Evolutionary conservation across 345 rosid species (phyloP).

Genomic region (Geranium rotundifolium): DNA sequence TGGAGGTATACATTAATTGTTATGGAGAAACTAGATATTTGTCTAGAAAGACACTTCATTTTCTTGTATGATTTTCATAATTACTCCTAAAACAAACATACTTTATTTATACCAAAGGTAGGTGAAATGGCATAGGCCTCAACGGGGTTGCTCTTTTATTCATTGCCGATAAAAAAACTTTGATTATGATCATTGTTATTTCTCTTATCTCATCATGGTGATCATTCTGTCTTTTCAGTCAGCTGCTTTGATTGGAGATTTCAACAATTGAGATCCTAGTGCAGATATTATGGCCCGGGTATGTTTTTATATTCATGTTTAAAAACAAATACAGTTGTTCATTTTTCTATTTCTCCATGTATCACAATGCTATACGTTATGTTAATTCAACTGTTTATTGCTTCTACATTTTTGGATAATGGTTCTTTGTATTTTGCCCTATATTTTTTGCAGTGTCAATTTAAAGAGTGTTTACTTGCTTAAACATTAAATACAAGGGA

Average conservation of each 20-base stretch:
- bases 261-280: conserved; percentile 85
- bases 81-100: background rate
- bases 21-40: background rate
- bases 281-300: conserved; percentile 80
- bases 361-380: background rate
- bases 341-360: background rate
- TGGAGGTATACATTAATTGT: background rate
- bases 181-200: background rate
- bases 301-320: conserved; percentile 20
- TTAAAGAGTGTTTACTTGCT: too few relatives aligned
- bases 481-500: too few relatives aligned
- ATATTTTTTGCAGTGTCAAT: too few relatives aligned
- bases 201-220: conserved; percentile 7
- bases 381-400: too few relatives aligned
- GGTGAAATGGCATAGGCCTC: too few relatives aligned
- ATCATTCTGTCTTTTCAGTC: conserved; percentile 34
- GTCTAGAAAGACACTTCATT: too few relatives aligned
- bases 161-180: too few relatives aligned
- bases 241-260: conserved; percentile 92
- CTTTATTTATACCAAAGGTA: too few relatives aligned
- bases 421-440: too few relatives aligned
- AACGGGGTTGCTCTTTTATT: too few relatives aligned
- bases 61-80: background rate
- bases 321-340: background rate
- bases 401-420: too few relatives aligned